phyloP scores from a whole-genome alignment of 805 yeast genomes.

The Yamadazyma endophytica region DNA sequence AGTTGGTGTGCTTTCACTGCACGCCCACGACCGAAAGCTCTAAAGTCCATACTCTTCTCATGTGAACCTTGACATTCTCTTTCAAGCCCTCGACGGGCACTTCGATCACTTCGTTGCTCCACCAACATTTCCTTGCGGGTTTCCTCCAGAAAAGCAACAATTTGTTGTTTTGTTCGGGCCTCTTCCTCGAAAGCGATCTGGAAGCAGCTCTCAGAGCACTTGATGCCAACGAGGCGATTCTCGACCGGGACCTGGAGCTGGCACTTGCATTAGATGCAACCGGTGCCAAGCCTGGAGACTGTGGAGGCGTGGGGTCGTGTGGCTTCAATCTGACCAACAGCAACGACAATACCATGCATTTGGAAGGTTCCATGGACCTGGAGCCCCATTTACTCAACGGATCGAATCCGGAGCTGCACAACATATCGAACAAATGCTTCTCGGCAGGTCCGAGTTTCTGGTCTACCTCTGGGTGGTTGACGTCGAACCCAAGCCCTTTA shows the following conservation, averaged over 20 bases:
- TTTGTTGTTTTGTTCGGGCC: constrained; percentile 46
- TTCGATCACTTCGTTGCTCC: constrained; percentile 66
- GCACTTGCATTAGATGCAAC: constrained; percentile 39
- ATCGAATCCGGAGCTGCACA: constrained; percentile 81
- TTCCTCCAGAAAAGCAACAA: constrained; percentile 91
- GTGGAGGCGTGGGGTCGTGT: constrained; percentile 32
- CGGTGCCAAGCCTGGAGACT: constrained; percentile 39
- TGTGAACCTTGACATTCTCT: constrained; percentile 61
- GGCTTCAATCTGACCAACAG: constrained; percentile 51
- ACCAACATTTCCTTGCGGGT: constrained; percentile 99
- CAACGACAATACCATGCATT: constrained; percentile 82
- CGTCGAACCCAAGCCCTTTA: constrained; percentile 68
- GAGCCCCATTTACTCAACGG: constrained; percentile 77
- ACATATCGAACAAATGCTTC: constrained; percentile 90
- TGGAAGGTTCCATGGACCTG: constrained; percentile 80
- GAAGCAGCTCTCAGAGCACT: constrained; percentile 55
- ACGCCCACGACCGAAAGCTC: constrained; percentile 89
- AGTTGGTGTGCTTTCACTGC: constrained; percentile 29
- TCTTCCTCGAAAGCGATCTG: constrained; percentile 53
- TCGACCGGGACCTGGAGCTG: constrained; percentile 41
- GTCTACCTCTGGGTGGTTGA: constrained; percentile 22
- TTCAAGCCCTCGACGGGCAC: constrained; percentile 27
- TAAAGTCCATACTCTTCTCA: constrained; percentile 94
- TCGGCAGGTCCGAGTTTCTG: constrained; percentile 81
- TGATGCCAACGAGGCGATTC: constrained; percentile 57